A percentile compares a stretch with the other conserved stretches of the same genome.
Conservation (phyloP, 805 yeast genomes). For the Kodamaea lidongshanica region DNA sequence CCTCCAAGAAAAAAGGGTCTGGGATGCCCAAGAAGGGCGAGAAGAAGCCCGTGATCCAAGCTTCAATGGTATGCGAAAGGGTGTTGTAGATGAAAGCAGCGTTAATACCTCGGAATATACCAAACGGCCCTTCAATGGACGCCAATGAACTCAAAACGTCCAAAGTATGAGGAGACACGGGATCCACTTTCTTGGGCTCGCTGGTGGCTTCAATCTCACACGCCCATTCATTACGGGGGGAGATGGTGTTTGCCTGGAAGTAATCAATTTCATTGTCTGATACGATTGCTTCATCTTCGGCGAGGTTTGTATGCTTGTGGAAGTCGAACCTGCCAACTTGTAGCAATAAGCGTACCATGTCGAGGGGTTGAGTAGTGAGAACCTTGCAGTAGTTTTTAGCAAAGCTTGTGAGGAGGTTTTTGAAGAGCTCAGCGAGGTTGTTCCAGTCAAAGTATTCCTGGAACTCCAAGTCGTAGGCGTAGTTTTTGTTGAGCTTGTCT, state of each 20-base stretch:
- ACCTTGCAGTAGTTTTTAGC: slow-evolving; percentile 63
- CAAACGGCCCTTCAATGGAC: slow-evolving; percentile 66
- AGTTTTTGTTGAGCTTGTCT: slow-evolving; percentile 29
- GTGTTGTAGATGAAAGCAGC: slow-evolving; percentile 77
- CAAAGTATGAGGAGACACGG: slow-evolving; percentile 54
- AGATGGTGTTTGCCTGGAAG: slow-evolving; percentile 20
- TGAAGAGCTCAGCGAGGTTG: slow-evolving; percentile 51
- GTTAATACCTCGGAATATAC: slow-evolving; percentile 67
- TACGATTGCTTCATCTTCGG: slow-evolving; percentile 7
- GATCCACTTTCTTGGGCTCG: slow-evolving; percentile 31
- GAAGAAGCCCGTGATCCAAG: slow-evolving; percentile 87
- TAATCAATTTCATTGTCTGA: slow-evolving; percentile 31
- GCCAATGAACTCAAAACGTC: slow-evolving; percentile 60
- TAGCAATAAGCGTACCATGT: slow-evolving; percentile 66
- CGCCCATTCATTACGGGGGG: slow-evolving; percentile 12
- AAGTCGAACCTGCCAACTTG: slow-evolving; percentile 68
- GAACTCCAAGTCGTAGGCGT: slow-evolving; percentile 55
- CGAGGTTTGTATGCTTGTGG: slow-evolving; percentile 1
- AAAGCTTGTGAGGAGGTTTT: slow-evolving; percentile 55
- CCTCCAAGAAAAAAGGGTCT: slow-evolving; percentile 81
- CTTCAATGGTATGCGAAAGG: slow-evolving; percentile 67
- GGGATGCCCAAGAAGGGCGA: slow-evolving; percentile 79
- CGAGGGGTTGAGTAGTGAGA: slow-evolving; percentile 80
- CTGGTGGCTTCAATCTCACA: not conserved
- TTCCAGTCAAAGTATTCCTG: slow-evolving; percentile 57